Percentiles rank a stretch among this genome's conserved stretches.
phyloP scores from a whole-genome alignment of 768 basidiomycete genomes.

The Pholiota microspora region DNA sequence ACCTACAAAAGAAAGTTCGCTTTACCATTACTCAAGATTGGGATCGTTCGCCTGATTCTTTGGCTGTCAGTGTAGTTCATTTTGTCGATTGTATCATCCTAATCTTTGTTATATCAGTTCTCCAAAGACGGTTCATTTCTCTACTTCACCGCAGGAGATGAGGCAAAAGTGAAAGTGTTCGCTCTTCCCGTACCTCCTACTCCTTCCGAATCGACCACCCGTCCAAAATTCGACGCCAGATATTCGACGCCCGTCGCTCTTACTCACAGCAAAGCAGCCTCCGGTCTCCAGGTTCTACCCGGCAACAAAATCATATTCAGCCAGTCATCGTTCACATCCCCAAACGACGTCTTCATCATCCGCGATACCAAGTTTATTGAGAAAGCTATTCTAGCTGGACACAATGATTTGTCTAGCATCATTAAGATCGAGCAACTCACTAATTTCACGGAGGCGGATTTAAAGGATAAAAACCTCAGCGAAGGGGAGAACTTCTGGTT shows the following conservation, averaged over 20 bases:
- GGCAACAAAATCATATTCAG: conserved; percentile 68
- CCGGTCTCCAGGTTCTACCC: conserved; percentile 60
- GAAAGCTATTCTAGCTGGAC: conserved; percentile 33
- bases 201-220: conserved; percentile 49
- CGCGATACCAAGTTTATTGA: conserved; percentile 34
- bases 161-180: conserved; percentile 76
- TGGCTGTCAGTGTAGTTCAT: conserved; percentile 46
- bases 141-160: conserved; percentile 76
- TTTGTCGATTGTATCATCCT: not conserved
- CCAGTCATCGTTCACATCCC: conserved; percentile 69
- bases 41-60: conserved; percentile 74
- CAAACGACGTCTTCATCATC: conserved; percentile 77
- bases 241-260: conserved; percentile 57
- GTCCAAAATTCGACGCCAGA: conserved; percentile 45
- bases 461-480: conserved; percentile 58
- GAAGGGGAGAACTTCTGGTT: conserved; percentile 87
- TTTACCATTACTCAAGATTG: conserved; percentile 78
- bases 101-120: conserved; percentile 48
- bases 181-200: conserved; percentile 64
- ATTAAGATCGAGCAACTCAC: conserved; percentile 59
- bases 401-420: conserved; percentile 24
- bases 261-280: conserved; percentile 54
- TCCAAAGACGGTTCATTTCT: conserved; percentile 65
- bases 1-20: conserved; percentile 62
- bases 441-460: conserved; percentile 51